Evolutionary conservation across 495 filamentous ascomycete genomes (phyloP).

Genomic region (Penicillium crystallinum): DNA sequence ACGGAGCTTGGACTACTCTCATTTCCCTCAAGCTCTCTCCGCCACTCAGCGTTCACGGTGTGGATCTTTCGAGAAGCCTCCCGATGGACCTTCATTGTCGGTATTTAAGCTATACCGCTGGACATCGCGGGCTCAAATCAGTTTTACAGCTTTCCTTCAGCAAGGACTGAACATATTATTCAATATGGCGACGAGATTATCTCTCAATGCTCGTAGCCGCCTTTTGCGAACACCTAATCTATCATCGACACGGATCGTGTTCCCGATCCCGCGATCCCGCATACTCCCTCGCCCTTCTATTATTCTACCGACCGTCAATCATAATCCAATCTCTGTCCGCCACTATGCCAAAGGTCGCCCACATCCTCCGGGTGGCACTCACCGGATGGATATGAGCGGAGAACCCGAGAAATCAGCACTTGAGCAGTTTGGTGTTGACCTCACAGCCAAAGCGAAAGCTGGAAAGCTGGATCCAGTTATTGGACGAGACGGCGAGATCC

Average conservation of each 20-base stretch:
- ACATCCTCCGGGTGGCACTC: slow-evolving; percentile 83
- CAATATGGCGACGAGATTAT: slow-evolving; percentile 36
- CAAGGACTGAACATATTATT: background rate
- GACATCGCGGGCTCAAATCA: background rate
- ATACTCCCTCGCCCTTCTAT: slow-evolving; percentile 18
- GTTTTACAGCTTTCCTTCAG: background rate
- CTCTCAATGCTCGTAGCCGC: slow-evolving; percentile 26
- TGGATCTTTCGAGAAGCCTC: slow-evolving; percentile 45
- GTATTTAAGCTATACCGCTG: slow-evolving; percentile 18
- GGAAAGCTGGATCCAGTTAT: slow-evolving; percentile 96
- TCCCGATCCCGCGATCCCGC: slow-evolving; percentile 18
- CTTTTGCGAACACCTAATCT: slow-evolving; percentile 26
- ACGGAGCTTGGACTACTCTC: slow-evolving; percentile 30
- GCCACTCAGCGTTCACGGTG: slow-evolving; percentile 29
- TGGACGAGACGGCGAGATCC: slow-evolving; percentile 84
- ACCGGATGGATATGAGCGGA: slow-evolving; percentile 84
- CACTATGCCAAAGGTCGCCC: slow-evolving; percentile 72
- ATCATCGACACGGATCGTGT: slow-evolving; percentile 17
- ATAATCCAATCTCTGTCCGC: slow-evolving; percentile 30
- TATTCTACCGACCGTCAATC: slow-evolving; percentile 7
- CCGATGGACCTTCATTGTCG: slow-evolving; percentile 18
- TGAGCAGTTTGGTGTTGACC: slow-evolving; percentile 85
- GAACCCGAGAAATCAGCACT: slow-evolving; percentile 77
- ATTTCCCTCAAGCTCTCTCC: slow-evolving; percentile 18
- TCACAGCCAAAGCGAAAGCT: slow-evolving; percentile 77